Conservation (phyloP, 805 yeast genomes). For the Kockiozyma suomiensis region DNA sequence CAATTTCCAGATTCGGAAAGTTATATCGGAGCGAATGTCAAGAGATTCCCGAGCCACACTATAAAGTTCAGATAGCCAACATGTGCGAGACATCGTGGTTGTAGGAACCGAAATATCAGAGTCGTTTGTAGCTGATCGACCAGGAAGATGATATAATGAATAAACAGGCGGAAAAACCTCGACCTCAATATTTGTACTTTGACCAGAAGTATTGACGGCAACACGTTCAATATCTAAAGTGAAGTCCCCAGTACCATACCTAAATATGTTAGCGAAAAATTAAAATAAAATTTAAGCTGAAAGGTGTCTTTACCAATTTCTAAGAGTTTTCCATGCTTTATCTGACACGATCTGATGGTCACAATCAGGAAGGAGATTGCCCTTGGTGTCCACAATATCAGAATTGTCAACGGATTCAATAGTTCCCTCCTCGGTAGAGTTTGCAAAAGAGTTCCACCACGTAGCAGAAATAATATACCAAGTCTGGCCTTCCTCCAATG, state of each 20-base stretch:
- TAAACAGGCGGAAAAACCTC: slow-evolving; percentile 23
- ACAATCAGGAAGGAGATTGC: slow-evolving; percentile 1
- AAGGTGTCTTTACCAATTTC: slow-evolving; percentile 20
- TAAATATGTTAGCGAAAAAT: background rate
- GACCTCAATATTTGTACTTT: slow-evolving; percentile 11
- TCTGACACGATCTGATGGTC: slow-evolving; percentile 29
- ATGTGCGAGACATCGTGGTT: slow-evolving; percentile 24
- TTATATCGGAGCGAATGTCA: slow-evolving; percentile 13
- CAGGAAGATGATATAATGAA: slow-evolving; percentile 9
- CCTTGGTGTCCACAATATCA: slow-evolving; percentile 14
- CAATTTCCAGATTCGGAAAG: slow-evolving; percentile 24
- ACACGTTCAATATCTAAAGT: slow-evolving; percentile 6
- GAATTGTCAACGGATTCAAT: slow-evolving; percentile 32
- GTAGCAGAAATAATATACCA: slow-evolving; percentile 28
- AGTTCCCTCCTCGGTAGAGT: background rate
- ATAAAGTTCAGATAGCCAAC: slow-evolving; percentile 9
- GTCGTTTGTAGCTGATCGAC: background rate
- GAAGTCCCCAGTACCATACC: slow-evolving; percentile 10
- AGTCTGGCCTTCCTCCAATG: slow-evolving; percentile 19
- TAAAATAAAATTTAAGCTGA: background rate
- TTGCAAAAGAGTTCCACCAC: slow-evolving; percentile 28
- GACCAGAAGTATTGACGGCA: slow-evolving; percentile 18
- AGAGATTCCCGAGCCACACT: slow-evolving; percentile 16
- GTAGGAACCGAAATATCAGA: background rate
- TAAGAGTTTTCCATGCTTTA: slow-evolving; percentile 26